phyloP scores from a whole-genome alignment of 169 alveolate genomes.

The Eimeria brunetti region DNA sequence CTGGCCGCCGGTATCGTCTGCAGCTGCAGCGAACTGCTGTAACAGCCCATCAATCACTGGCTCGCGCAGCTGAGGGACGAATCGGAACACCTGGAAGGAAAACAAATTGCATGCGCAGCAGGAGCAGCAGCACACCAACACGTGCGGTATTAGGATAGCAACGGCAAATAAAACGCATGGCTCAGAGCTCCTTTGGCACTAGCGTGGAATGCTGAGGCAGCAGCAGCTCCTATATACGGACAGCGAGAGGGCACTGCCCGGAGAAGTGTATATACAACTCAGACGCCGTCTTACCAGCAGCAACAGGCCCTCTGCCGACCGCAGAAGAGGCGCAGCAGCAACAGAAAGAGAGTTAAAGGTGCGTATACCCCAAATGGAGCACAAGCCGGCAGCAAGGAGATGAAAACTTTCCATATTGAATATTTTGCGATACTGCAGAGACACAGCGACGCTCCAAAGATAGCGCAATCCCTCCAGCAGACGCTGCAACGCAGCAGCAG shows the following conservation, averaged over 20 bases:
- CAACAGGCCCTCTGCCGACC: constrained; percentile 64
- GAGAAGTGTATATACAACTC: background rate
- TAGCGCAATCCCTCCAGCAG: constrained; percentile 59
- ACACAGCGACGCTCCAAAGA: constrained; percentile 63
- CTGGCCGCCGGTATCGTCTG: constrained; percentile 8
- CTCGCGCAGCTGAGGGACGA: constrained; percentile 63
- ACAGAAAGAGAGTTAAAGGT: constrained; percentile 1
- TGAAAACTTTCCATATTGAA: constrained; percentile 37
- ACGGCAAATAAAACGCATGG: background rate
- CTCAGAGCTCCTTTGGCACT: background rate
- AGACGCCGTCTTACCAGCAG: constrained; percentile 42
- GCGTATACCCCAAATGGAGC: constrained; percentile 52
- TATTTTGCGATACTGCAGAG: constrained; percentile 10
- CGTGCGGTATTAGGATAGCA: background rate
- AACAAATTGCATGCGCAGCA: background rate
- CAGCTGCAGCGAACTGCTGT: constrained; percentile 41
- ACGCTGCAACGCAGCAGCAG: constrained; percentile 66
- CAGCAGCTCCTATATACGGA: background rate
- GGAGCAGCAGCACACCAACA: background rate
- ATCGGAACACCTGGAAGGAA: constrained; percentile 39
- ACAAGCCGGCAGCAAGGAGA: constrained; percentile 55
- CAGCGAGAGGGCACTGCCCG: background rate
- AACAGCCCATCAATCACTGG: constrained; percentile 52
- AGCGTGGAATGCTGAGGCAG: background rate
- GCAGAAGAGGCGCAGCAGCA: constrained; percentile 52